Percentiles rank a stretch among this genome's conserved stretches.
These are phyloP conservation scores for Lichtheimia ramosa DNA, from an alignment of 371 early-diverging fungal species.

Conservation along the genomic window DNA sequence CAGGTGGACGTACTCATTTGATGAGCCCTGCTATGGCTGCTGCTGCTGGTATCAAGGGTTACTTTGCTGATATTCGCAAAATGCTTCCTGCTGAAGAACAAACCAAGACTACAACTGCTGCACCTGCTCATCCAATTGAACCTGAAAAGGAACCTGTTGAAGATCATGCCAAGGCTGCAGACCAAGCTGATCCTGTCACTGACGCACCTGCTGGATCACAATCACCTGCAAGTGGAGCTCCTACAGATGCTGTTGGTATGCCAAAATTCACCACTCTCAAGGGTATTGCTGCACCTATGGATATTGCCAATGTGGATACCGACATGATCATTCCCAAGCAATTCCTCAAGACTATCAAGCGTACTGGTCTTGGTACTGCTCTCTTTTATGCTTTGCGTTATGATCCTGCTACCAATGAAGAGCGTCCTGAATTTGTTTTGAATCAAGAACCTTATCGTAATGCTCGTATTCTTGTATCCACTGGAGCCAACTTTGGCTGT, in stretches of 20 bases:
- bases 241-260: slow-evolving; percentile 46
- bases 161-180: slow-evolving; percentile 15
- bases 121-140: slow-evolving; percentile 13
- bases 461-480: slow-evolving; percentile 56
- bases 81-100: slow-evolving; percentile 19
- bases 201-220: slow-evolving; percentile 17
- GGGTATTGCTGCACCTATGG: slow-evolving; percentile 61
- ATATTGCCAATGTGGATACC: slow-evolving; percentile 67
- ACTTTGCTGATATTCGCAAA: slow-evolving; percentile 49
- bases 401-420: slow-evolving; percentile 44
- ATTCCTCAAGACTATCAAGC: slow-evolving; percentile 74
- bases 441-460: slow-evolving; percentile 59
- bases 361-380: slow-evolving; percentile 64
- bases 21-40: slow-evolving; percentile 55
- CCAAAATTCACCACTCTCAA: slow-evolving; percentile 59
- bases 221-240: slow-evolving; percentile 4
- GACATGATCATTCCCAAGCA: slow-evolving; percentile 79
- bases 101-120: slow-evolving; percentile 11
- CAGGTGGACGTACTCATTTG: slow-evolving; percentile 61
- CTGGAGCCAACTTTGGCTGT: slow-evolving; percentile 73
- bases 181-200: slow-evolving; percentile 23
- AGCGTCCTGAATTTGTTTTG: slow-evolving; percentile 60
- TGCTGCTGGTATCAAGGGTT: slow-evolving; percentile 49
- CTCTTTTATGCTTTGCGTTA: slow-evolving; percentile 64
- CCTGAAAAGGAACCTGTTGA: slow-evolving; percentile 8